These are phyloP conservation scores for Termitomyces eurrhizus DNA, from an alignment of 768 basidiomycete genomes.

Conservation along the genomic window DNA sequence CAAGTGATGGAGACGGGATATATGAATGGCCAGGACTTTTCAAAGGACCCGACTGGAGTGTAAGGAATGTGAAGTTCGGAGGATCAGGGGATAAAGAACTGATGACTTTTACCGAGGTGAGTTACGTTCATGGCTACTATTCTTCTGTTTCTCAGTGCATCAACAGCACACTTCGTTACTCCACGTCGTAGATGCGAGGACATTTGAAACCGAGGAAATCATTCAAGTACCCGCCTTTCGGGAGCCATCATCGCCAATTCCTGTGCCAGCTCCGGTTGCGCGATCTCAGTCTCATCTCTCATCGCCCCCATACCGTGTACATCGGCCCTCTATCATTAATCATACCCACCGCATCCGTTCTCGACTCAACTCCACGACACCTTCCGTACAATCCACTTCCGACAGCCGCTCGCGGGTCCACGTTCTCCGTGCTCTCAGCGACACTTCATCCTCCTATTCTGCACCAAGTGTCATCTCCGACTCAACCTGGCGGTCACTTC, in stretches of 20 bases:
- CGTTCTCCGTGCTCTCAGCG: slow-evolving; percentile 50
- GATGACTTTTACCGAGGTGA: slow-evolving; percentile 87
- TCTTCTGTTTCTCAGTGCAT: slow-evolving; percentile 9
- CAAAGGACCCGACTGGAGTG: slow-evolving; percentile 78
- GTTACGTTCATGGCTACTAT: slow-evolving; percentile 15
- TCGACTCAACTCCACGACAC: slow-evolving; percentile 4
- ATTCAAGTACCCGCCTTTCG: slow-evolving; percentile 49
- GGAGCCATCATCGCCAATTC: slow-evolving; percentile 11
- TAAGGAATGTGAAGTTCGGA: slow-evolving; percentile 83
- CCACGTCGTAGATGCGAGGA: slow-evolving; percentile 84
- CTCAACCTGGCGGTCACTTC: slow-evolving; percentile 41
- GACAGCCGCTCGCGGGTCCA: slow-evolving; percentile 19
- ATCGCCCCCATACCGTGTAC: neutral
- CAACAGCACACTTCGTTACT: slow-evolving; percentile 73
- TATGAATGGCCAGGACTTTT: slow-evolving; percentile 65
- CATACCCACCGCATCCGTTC: slow-evolving; percentile 3
- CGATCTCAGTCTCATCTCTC: slow-evolving; percentile 8
- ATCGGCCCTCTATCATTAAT: slow-evolving; percentile 8
- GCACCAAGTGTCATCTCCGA: slow-evolving; percentile 40
- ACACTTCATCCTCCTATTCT: slow-evolving; percentile 40
- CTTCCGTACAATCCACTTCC: neutral
- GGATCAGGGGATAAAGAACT: slow-evolving; percentile 67
- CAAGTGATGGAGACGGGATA: slow-evolving; percentile 53
- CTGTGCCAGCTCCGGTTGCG: slow-evolving; percentile 5
- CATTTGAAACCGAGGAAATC: slow-evolving; percentile 75